Evolutionary conservation across 2,329 filamentous ascomycete genomes (phyloP), one percentile per base, ranked within the genome.

Genomic region (Calycina marina): DNA sequence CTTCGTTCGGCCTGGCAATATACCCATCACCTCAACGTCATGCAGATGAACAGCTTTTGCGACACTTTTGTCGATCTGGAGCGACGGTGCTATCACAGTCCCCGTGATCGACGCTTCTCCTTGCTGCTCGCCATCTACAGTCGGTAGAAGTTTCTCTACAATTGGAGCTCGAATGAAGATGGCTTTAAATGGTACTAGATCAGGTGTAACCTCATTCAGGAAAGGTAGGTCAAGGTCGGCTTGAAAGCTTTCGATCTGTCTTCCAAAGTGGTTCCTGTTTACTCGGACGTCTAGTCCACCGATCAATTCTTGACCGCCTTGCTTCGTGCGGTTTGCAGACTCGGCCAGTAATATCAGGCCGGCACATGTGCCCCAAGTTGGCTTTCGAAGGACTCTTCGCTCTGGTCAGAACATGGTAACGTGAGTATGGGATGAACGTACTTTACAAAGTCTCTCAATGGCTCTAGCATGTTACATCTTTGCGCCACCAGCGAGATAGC

Each of bases 151-250:
- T 50, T 77, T 77, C 54, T 96, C 86, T 1, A 98, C 88, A 1
- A 96, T 78, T 0, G 90, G 90, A 0, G 90, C 90, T 6, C 90
- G 71, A 48, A 98, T 98, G 55, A 98, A 98, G 18, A 96, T 79
- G 1, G 77, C 83, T 2, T 73, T 72, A 51, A 92, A 96, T 0
- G 70, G 67, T n/a, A 42, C 39, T 2, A 36, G 28, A 30, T 52
- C 45, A 10, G 51, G 42, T 46, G 41, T 22, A 35, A 43, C 28
- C 14, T 46, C 43, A 30, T 29, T 38, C 4, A 93, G 59, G 47
- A 93, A 92, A 0, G 77, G 72, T 14, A 94, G 60, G 10, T 77
- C 58, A 18, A 94, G 56, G 28, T 73, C 67, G 0, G 78, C 74
- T 48, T 90, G 74, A 55, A 96, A 96, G 51, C 81, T 92, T 57